Evolutionary conservation across 1,284 basidiomycete species (phyloP).

Genomic region (Fistulina hepatica): DNA sequence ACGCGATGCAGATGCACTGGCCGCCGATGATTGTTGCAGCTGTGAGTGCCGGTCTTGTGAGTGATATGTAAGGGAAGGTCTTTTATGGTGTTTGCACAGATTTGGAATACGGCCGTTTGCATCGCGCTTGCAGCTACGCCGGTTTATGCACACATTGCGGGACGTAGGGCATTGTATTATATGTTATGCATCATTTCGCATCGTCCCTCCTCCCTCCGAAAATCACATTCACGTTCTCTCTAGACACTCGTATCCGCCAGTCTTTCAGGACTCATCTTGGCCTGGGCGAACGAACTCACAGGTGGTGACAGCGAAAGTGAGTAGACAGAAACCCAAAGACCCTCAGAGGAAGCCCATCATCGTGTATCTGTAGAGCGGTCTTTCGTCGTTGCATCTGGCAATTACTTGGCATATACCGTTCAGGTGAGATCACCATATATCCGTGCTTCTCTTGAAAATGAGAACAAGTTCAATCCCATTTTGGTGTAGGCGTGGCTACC

Average conservation of each 20-base stretch:
- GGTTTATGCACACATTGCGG: slow-evolving; percentile 24
- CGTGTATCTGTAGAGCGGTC: slow-evolving; percentile 29
- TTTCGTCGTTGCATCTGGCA: slow-evolving; percentile 30
- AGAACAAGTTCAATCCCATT: too few species aligned
- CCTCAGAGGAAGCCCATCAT: too few species aligned
- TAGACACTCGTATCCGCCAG: slow-evolving; percentile 20
- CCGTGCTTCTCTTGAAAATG: too few species aligned
- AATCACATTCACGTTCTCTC: neutral
- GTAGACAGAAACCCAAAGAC: slow-evolving; percentile 7
- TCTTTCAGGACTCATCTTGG: slow-evolving; percentile 28
- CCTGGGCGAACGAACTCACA: slow-evolving; percentile 33
- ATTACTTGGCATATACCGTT: slow-evolving; percentile 27
- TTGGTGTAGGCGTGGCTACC: slow-evolving; percentile 15
- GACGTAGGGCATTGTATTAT: slow-evolving; percentile 32
- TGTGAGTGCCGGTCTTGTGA: slow-evolving; percentile 16
- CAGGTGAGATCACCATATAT: slow-evolving; percentile 14
- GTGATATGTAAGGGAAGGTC: neutral
- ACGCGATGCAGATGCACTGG: slow-evolving; percentile 47
- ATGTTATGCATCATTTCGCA: slow-evolving; percentile 18
- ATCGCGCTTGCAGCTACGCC: slow-evolving; percentile 28
- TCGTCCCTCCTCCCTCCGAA: slow-evolving; percentile 2
- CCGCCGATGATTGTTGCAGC: slow-evolving; percentile 40
- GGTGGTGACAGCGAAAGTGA: slow-evolving; percentile 29
- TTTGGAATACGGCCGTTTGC: slow-evolving; percentile 24
- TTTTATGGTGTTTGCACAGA: too few species aligned